phyloP scores from a whole-genome alignment of 2,329 filamentous ascomycete genomes.

The Neonectria hederae region DNA sequence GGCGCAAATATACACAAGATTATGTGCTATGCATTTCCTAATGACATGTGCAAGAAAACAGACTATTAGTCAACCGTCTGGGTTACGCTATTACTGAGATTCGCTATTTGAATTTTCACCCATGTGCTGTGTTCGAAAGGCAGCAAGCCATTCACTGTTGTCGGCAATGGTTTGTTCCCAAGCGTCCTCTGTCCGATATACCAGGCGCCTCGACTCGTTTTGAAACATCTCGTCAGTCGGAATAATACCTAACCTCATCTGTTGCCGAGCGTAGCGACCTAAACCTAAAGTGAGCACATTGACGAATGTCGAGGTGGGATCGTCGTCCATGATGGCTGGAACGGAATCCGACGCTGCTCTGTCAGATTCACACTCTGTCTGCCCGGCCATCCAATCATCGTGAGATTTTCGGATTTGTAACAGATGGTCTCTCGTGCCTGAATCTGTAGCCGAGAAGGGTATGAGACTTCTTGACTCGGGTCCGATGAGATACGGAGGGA shows the following conservation, averaged over 20 bases:
- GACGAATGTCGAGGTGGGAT: slow-evolving; percentile 20
- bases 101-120: background rate
- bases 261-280: slow-evolving; percentile 35
- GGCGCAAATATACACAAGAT: background rate
- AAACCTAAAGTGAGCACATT: slow-evolving; percentile 33
- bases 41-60: background rate
- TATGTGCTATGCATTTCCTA: background rate
- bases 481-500: slow-evolving; percentile 17
- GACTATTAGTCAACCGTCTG: background rate
- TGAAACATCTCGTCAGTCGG: slow-evolving; percentile 43
- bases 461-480: slow-evolving; percentile 34
- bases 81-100: background rate
- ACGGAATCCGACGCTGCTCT: background rate
- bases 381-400: background rate
- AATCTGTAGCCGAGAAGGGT: slow-evolving; percentile 42
- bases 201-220: slow-evolving; percentile 38
- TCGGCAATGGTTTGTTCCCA: slow-evolving; percentile 45
- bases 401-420: slow-evolving; percentile 26
- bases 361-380: background rate
- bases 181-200: slow-evolving; percentile 37
- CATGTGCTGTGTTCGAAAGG: slow-evolving; percentile 31
- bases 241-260: slow-evolving; percentile 34
- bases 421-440: slow-evolving; percentile 34
- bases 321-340: background rate
- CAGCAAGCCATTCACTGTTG: slow-evolving; percentile 40